A percentile compares a stretch with the other conserved stretches of the same genome.
Conservation (phyloP, 1,139 yeast genomes). For the Eremothecium sinecaudum region DNA sequence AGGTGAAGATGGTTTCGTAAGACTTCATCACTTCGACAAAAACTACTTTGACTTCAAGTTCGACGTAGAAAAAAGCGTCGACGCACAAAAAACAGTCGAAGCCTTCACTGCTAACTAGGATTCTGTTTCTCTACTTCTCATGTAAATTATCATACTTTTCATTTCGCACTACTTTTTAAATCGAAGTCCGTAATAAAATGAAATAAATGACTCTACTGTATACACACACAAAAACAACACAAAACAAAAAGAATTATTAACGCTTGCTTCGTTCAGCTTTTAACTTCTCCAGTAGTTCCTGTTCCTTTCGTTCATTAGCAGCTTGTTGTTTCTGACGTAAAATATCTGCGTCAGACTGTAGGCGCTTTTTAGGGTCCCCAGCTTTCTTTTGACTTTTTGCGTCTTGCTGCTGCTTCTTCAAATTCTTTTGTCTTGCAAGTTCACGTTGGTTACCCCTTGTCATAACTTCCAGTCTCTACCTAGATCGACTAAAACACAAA, state of each 20-base stretch:
- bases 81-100: conserved; percentile 16
- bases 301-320: conserved; percentile 60
- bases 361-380: conserved; percentile 77
- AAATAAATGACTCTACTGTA: background rate
- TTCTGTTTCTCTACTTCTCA: background rate
- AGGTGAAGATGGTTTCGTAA: conserved; percentile 95
- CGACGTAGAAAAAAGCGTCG: conserved; percentile 81
- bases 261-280: conserved; percentile 27
- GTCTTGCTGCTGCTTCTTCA: conserved; percentile 63
- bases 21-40: conserved; percentile 90
- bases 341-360: conserved; percentile 81
- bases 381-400: conserved; percentile 54
- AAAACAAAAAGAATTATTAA: background rate
- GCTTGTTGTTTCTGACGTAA: conserved; percentile 82
- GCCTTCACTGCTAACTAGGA: background rate
- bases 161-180: background rate
- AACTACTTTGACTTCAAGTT: conserved; percentile 85
- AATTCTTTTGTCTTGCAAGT: conserved; percentile 79
- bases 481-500: no score
- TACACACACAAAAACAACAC: background rate
- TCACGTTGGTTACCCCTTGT: conserved; percentile 97
- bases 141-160: background rate
- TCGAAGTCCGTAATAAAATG: background rate
- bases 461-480: no score
- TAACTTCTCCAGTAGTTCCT: conserved; percentile 28